Base-by-base conservation (phyloP, 2,329 filamentous ascomycete species). In the Aspergillus fructus region DNA sequence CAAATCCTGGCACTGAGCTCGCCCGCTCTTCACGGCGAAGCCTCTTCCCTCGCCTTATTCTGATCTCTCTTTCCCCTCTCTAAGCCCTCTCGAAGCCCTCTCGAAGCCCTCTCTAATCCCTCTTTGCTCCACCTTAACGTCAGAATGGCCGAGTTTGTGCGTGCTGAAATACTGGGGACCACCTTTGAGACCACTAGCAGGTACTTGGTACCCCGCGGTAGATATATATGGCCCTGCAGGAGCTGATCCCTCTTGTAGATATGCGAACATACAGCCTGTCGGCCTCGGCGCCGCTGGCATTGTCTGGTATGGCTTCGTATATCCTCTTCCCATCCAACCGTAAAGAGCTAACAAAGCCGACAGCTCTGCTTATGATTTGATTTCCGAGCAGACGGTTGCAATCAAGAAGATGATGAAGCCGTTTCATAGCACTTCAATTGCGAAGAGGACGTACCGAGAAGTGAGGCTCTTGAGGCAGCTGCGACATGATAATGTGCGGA, bases 391-490 rank as follows among this genome's bases (percentile, higher is more conserved):
- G 77, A 91, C 92, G 78, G 94, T 99, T 60, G 94, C 94, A 57
- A 92, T 99, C 75, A 99, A 99, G 85, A 99, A 99, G 85, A 99
- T 99, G 74, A 97, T 99, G 93, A 97, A 97, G 83, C 94, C 94
- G 7, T 99, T 99, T 79, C 96, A 92, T 83, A 99, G 93, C 15
- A 91, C 94, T 1, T 93, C 97, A 55, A 83, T 99, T 49, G 94
- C 94, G 56, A 99, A 99, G 82, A 86, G 94, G 71, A 97, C 94
- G 64, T 99, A 97, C 76, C 88, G 94, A 72, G 94, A 99, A 78
- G 81, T 99, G 73, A 99, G 97, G 82, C 85, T 99, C 61, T 82
- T 99, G 70, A 99, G 97, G 82, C 94, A 97, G 72, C 82, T 99
- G 60, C 88, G 88, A 72, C 94, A 99, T 76, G 94, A 99, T 79